Evolutionary conservation across 176 grass and related monocot genomes (phyloP).

Genomic region (Zoysia japonica): DNA sequence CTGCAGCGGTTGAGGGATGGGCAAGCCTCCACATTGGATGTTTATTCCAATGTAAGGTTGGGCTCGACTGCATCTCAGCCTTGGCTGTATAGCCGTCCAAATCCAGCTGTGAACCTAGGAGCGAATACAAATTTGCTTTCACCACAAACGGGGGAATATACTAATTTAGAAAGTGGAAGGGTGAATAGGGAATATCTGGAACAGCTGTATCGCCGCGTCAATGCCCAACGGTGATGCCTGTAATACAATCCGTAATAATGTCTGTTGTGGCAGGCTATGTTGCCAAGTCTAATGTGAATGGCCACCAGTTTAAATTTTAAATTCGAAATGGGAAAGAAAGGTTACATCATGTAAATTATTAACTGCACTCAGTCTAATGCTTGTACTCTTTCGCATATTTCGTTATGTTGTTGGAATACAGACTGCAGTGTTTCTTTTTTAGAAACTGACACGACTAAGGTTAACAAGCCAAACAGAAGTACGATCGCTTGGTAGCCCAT

Average conservation of each 20-base stretch:
- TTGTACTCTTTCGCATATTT: background rate
- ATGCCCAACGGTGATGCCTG: constrained; percentile 55
- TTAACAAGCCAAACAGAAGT: background rate
- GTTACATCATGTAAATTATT: constrained; percentile 35
- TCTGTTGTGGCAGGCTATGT: constrained; percentile 33
- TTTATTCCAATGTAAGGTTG: constrained; percentile 51
- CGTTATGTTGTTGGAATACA: no score
- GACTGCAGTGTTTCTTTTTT: no score
- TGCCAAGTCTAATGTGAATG: constrained; percentile 31
- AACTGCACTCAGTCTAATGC: background rate
- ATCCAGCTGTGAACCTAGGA: constrained; percentile 52
- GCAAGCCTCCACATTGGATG: constrained; percentile 40
- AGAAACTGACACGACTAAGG: background rate
- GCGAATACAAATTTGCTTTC: constrained; percentile 44
- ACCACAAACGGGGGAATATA: constrained; percentile 46
- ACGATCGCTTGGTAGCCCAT: background rate
- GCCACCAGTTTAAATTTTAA: constrained; percentile 20
- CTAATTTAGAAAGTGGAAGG: constrained; percentile 48
- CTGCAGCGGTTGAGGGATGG: constrained; percentile 50
- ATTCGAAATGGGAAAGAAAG: constrained; percentile 41
- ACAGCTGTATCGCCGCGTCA: constrained; percentile 56
- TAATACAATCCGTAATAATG: constrained; percentile 33
- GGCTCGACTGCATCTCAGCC: constrained; percentile 35
- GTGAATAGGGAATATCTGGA: constrained; percentile 52
- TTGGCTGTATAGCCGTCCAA: constrained; percentile 52